Evolutionary conservation across 495 filamentous ascomycete genomes (phyloP), one percentile per base, ranked within the genome.

Genomic region (Aspergillus bertholletiae): DNA sequence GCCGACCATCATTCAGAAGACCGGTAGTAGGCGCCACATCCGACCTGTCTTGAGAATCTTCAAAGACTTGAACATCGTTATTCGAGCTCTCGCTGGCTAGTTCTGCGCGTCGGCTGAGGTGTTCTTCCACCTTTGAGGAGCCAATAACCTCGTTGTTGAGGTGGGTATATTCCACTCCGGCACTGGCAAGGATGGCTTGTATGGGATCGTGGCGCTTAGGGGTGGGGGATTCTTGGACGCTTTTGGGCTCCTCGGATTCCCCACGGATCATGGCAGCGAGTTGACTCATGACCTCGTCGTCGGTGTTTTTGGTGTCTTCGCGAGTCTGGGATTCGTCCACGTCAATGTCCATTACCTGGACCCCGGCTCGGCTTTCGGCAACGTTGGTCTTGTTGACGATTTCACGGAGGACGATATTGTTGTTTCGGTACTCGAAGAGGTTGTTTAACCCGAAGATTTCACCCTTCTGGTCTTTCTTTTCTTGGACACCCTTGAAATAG

Each of bases 381-480:
- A 98, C 83, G 66, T 98, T 97, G 48, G 94, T 97, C 66, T 96
- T 96, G 72, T 97, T 96, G 55, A 98, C 88, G 56, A 97, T 96
- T 41, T 97, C 89, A 21, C 89, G 80, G 9, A 98, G 79, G 12
- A 97, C 81, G 23, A 90, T 78, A 48, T 89, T 87, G 54, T 96
- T 84, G 44, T 82, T 83, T 56, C 92, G 84, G 52, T 89, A 97
- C 0, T 82, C 79, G 62, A 98, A 88, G n/a, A 98, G 77, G 60
- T 97, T 97, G 7, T 74, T 69, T 11, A 97, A 78, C 0, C 94
- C 94, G 58, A 98, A 98, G 34, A 98, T 90, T 73, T 98, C 94
- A 51, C 94, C 95, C 55, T 92, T 95, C 64, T 84, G 79, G 28
- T 82, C 84, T 47, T 83, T 83, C 58, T 89, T 84, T 40, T 93